phyloP scores from a whole-genome alignment of 1,284 basidiomycete genomes.

The Wallemia ichthyophaga region DNA sequence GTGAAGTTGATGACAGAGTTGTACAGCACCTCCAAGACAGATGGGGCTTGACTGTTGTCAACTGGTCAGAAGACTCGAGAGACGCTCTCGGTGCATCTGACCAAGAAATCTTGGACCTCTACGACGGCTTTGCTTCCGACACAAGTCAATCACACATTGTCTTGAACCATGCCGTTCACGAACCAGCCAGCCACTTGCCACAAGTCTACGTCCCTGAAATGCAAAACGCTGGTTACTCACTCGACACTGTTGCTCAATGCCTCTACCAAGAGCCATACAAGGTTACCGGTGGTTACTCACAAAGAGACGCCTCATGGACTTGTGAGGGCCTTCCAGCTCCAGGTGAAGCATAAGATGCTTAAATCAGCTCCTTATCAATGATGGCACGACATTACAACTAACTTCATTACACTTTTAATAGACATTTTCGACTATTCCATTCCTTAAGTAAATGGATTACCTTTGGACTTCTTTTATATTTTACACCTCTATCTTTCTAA shows the following conservation, averaged over 20 bases:
- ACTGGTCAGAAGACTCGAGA: slow-evolving; percentile 1
- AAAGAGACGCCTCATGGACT: slow-evolving; percentile 1
- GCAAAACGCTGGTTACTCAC: slow-evolving; percentile 1
- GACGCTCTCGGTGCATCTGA: slow-evolving; percentile 1
- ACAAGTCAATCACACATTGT: background rate
- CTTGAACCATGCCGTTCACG: background rate
- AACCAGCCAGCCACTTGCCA: background rate
- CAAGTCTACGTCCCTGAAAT: background rate
- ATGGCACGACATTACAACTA: too few relatives aligned
- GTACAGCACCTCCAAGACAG: slow-evolving; percentile 9
- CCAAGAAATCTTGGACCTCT: background rate
- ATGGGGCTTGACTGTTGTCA: slow-evolving; percentile 2
- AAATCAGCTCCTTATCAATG: too few relatives aligned
- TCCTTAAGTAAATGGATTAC: too few relatives aligned
- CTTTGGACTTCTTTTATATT: too few relatives aligned
- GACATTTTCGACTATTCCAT: too few relatives aligned
- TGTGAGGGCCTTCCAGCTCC: background rate
- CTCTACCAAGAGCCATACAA: slow-evolving; percentile 1
- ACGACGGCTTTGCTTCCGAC: background rate
- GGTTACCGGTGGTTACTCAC: background rate
- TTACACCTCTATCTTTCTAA: too few relatives aligned
- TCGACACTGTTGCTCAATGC: slow-evolving; percentile 1
- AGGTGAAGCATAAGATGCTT: background rate
- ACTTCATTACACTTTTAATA: too few relatives aligned
- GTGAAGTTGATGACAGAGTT: slow-evolving; percentile 6